Evolutionary conservation across 805 yeast genomes (phyloP).

Genomic region (Soucietia sequanensis): DNA sequence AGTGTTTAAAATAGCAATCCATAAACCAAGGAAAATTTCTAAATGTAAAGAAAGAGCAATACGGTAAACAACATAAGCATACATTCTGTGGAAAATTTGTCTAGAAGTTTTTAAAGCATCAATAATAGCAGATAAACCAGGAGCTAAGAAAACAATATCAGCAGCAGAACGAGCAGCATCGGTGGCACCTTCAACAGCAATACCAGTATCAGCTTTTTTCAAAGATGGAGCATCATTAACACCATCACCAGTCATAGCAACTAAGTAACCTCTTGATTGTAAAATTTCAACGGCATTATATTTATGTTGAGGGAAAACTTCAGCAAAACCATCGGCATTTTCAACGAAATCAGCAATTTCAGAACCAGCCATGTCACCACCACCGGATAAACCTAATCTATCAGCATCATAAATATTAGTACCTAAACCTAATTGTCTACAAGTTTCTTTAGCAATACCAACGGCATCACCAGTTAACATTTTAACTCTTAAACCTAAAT

Average conservation of each 20-base stretch:
- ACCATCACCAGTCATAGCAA: conserved; percentile 99
- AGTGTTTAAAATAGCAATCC: conserved; percentile 91
- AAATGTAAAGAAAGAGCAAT: conserved; percentile 93
- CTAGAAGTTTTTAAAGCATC: conserved; percentile 91
- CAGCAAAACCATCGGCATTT: conserved; percentile 98
- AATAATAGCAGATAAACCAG: conserved; percentile 92
- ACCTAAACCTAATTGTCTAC: conserved; percentile 96
- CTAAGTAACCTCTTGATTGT: conserved; percentile 94
- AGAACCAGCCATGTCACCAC: conserved; percentile 95
- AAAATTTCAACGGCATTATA: conserved; percentile 93
- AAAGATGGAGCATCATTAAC: conserved; percentile 97
- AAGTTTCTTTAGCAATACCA: conserved; percentile 97
- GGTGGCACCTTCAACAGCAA: conserved; percentile 98
- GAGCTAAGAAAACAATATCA: conserved; percentile 90
- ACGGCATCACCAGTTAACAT: conserved; percentile 99
- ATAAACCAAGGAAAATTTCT: conserved; percentile 91
- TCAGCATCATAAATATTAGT: conserved; percentile 96
- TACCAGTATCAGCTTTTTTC: conserved; percentile 90
- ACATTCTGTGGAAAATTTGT: conserved; percentile 99
- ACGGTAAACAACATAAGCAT: conserved; percentile 97
- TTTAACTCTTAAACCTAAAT: conserved; percentile 91
- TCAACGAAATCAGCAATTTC: conserved; percentile 96
- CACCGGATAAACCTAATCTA: conserved; percentile 92
- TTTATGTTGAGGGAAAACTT: conserved; percentile 98
- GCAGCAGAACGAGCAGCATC: conserved; percentile 98